phyloP scores from a whole-genome alignment of 805 yeast genomes.

The Ogataea ramenticola region DNA sequence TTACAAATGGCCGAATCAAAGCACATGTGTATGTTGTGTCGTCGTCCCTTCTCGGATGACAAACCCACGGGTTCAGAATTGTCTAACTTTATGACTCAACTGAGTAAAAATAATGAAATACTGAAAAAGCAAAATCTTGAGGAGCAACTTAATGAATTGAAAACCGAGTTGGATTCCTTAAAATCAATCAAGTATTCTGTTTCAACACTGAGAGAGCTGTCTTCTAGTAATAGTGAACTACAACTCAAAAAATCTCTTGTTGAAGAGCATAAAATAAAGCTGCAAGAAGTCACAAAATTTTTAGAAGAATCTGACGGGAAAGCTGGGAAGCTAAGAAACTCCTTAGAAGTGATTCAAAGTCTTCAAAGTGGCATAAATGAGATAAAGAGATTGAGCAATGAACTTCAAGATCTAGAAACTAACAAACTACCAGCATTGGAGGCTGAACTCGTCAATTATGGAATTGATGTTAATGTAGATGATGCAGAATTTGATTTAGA shows the following conservation, averaged over 20 bases:
- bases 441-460: conserved; percentile 28
- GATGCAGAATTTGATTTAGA: not conserved
- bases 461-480: conserved; percentile 1
- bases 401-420: conserved; percentile 15
- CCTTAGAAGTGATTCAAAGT: not conserved
- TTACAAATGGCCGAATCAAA: conserved; percentile 49
- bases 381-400: conserved; percentile 26
- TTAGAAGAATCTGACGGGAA: not conserved
- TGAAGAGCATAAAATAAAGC: not conserved
- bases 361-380: conserved; percentile 24
- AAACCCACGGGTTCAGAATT: conserved; percentile 5
- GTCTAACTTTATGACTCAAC: conserved; percentile 12
- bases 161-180: conserved; percentile 19
- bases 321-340: not conserved
- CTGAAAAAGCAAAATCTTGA: conserved; percentile 12
- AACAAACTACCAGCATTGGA: conserved; percentile 19
- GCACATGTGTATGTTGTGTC: conserved; percentile 66
- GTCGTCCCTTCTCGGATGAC: conserved; percentile 47
- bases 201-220: conserved; percentile 9
- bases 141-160: conserved; percentile 18
- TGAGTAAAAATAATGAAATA: conserved; percentile 17
- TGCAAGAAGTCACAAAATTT: not conserved
- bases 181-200: conserved; percentile 23
- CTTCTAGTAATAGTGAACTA: conserved; percentile 1
- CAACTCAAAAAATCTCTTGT: not conserved